Evolutionary conservation across 345 rosid genomes (phyloP), one percentile per base, ranked within the genome.

Genomic region (Leavenworthia alabamica): DNA sequence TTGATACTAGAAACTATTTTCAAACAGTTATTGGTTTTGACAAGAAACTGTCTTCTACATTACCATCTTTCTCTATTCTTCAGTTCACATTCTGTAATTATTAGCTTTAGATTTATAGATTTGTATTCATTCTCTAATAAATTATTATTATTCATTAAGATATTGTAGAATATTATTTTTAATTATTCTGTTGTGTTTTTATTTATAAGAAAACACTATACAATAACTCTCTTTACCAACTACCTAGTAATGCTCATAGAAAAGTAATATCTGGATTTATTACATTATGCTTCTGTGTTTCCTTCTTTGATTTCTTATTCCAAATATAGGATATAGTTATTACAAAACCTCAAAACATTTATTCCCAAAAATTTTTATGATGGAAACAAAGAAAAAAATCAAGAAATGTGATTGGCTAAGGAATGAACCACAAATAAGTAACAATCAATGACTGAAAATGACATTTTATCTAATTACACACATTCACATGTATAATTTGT

Each of bases 11-110:
- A 13, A 68, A 52, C 26, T 17, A 17, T n/a, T 11, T 44, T 52
- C 39, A 37, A 20, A 60, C 49, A 52, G 67, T 53, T 69, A 42
- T n/a, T 17, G 42, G 57, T 68, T 69, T 44, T 52, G 41, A 31
- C 10, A 20, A 20, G 22, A 20, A 20, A 2, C 22, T 52, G 73
- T 51, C 67, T 54, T 60, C 2, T 52, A 42, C 8, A n/a, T 8
- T n/a, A 40, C 8, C 16, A 14, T 46, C 15, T 19, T 17, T 31
- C n/a, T 47, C 11, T 57, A 5, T 14, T 37, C 41, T 31, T 45
- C 33, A 14, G 24, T 39, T 48, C 64, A 67, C 51, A 67, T 22
- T 39, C 22, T 48, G 58, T 46, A 45, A 56, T 56, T 16, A 24
- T 65, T 55, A 13, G 13, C 35, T n/a, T 7, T 24, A 13, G 8